Evolutionary conservation across 2,329 filamentous ascomycete genomes (phyloP).

Genomic region (Colletotrichum limetticola): DNA sequence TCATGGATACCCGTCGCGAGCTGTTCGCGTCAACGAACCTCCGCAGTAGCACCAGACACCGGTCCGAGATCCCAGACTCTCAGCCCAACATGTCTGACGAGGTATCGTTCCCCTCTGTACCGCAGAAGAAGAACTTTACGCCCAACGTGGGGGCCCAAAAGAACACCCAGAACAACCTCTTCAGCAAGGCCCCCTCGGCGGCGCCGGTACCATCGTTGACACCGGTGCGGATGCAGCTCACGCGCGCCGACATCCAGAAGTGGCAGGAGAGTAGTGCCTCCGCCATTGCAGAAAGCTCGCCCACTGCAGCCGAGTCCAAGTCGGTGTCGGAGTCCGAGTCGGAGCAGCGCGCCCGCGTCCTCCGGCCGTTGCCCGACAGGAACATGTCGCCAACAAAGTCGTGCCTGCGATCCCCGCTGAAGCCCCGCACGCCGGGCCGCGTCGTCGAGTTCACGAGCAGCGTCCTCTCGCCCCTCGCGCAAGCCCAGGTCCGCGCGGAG

Average conservation of each 20-base stretch:
- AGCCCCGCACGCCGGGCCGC: conserved; percentile 66
- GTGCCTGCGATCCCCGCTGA: conserved; percentile 65
- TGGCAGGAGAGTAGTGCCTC: conserved; percentile 54
- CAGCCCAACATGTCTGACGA: conserved; percentile 48
- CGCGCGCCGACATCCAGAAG: conserved; percentile 51
- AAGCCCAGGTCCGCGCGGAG: conserved; percentile 43
- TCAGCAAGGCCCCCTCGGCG: conserved; percentile 44
- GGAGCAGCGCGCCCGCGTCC: conserved; percentile 50
- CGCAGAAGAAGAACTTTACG: conserved; percentile 62
- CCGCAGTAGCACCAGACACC: conserved; percentile 1
- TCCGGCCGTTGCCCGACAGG: conserved; percentile 60
- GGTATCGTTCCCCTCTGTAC: conserved; percentile 47
- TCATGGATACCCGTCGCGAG: conserved; percentile 14
- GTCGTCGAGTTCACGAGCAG: conserved; percentile 68
- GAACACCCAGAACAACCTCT: conserved; percentile 49
- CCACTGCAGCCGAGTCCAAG: neutral
- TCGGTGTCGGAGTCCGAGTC: conserved; percentile 38
- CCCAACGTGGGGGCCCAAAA: conserved; percentile 50
- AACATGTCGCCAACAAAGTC: conserved; percentile 68
- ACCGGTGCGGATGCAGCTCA: conserved; percentile 54
- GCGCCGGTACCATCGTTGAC: conserved; percentile 43
- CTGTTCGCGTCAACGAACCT: conserved; percentile 8
- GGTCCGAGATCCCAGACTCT: conserved; percentile 33
- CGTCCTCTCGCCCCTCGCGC: conserved; percentile 57
- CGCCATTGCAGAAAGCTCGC: conserved; percentile 50